Evolutionary conservation across 345 rosid species (phyloP), one percentile per base, ranked within the genome.

Genomic region (Hibiscus syriacus): DNA sequence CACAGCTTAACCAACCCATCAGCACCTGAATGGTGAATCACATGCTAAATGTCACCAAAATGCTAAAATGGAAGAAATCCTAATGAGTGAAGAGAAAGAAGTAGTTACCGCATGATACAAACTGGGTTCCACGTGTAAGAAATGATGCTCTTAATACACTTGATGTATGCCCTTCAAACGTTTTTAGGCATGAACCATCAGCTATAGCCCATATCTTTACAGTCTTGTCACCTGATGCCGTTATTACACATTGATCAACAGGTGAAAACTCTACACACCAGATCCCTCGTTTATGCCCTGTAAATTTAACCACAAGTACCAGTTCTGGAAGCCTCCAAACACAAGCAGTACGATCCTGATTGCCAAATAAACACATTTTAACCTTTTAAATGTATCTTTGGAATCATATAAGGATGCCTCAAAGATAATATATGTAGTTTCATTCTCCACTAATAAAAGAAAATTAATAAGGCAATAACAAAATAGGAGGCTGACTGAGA

Each of bases 191-290:
- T 50, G 95, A 90, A 57, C 97, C 98, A 69, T 90, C 94, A 68
- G 90, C 70, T 82, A 90, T 84, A 32, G 88, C 85, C 98, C 98
- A 93, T 73, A 94, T 87, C 77, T 86, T 94, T 66, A 94, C 79
- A 20, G 96, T 89, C 78, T 86, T 87, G 83, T 94, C 99, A 14
- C 92, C 97, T 64, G 99, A 89, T 45, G 96, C 90, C 16, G 99
- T 94, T 72, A 94, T 84, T 56, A 94, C 89, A 81, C 96, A 92
- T 74, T 89, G 92, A 87, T 94, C 99, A 65, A 91, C 85, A 12
- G 96, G 92, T 67, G 99, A 93, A 78, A 93, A 93, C 80, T 94
- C 95, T 2, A 94, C 99, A 57, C 92, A 94, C 95, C 95, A 94
- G 69, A 94, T 68, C 72, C 99, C 92, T 76, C 97, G 85, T 74